Base-by-base conservation (phyloP, 805 yeast genomes). In the Saccharomycopsis synnaedendra region DNA sequence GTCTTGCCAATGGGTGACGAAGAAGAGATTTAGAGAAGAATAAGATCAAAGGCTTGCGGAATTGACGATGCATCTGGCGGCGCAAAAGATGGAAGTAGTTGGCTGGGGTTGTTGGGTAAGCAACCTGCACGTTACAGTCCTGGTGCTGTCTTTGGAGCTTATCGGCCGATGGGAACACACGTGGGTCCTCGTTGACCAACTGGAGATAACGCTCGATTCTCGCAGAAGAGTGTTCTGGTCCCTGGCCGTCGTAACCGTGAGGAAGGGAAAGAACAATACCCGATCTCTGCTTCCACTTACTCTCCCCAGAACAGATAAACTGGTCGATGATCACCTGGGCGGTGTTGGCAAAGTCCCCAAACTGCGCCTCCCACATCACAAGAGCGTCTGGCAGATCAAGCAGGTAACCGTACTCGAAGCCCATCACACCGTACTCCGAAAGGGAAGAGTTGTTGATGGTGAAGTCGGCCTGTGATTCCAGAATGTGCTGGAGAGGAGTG, bases 191-290 rank as follows among this genome's bases (percentile, higher is more conserved):
- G 65, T 89, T 89, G 63, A 96, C 83, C 63, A 93, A 70, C 72
- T 86, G 96, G 68, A 93, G 75, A 72, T 88, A 93, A 74, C 99
- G 82, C 74, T 93, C 99, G 47, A 93, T 69, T 76, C 97, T 83
- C 61, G 95, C 97, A 49, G 96, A 85, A 31, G 98, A 93, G 71
- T 93, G 99, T 74, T 93, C 99, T 56, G 99, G 97, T 61, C 99
- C 99, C 74, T 93, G 98, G 57, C 99, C 99, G 66, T 93, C 99
- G 67, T 89, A 93, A 72, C 99, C 99, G 66, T 93, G 99, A 50
- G 99, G 99, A 68, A 93, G 76, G 3, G 97, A 86, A 58, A 93
- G 70, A 37, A 93, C 95, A 51, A 93, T 64, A 65, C 99, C 99
- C 9, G 96, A 86, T 71, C 99, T 85, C 76, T 93, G 98, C 66